Base-by-base conservation (phyloP, 371 early-diverging fungal genomes). In the Choanephora cucurbitarum region DNA sequence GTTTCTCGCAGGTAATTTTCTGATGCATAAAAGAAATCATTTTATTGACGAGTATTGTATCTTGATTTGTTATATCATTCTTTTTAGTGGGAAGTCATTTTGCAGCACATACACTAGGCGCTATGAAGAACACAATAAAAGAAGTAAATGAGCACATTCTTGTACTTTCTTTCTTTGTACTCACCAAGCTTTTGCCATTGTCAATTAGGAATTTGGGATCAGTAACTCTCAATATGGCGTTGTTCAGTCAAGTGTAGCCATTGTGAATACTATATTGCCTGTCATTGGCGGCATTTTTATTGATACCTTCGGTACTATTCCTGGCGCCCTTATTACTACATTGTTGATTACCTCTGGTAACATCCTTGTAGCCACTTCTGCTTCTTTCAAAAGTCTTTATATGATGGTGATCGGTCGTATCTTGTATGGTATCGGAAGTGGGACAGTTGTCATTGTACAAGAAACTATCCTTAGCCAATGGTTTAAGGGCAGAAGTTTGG, bases 251-350 rank as follows among this genome's bases (percentile, higher is more conserved):
- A 79, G 85, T 24, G 88, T 89, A 5, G 73, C 86, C 6, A 75
- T 88, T 48, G 88, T 89, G n/a, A 88, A 88, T 66, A 89, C 90
- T 1, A 64, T 89, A 8, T 49, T 88, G 33, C 90, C 90, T 0
- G 64, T 88, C 1, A 59, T 89, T 11, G 89, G 88, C 18, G 90
- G 90, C 15, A 71, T 88, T 42, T 87, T 87, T 60, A 79, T 89
- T 21, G 89, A 89, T 53, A 68, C 83, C 23, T 88, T 88, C 69
- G 89, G 89, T 15, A 86, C 87, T 14, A 67, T 78, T n/a, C 62
- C 77, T 7, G 89, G 89, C 10, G 84, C 89, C 13, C 68, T 88
- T n/a, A 42, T 87, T 3, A 80, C 89, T 19, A 88, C 87, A 1
- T 58, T 77, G 6, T 57, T 86, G 40, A 86, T 88, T 44, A 76